Evolutionary conservation across 2,329 filamentous ascomycete species (phyloP).

Genomic region (Cadophora sp.): DNA sequence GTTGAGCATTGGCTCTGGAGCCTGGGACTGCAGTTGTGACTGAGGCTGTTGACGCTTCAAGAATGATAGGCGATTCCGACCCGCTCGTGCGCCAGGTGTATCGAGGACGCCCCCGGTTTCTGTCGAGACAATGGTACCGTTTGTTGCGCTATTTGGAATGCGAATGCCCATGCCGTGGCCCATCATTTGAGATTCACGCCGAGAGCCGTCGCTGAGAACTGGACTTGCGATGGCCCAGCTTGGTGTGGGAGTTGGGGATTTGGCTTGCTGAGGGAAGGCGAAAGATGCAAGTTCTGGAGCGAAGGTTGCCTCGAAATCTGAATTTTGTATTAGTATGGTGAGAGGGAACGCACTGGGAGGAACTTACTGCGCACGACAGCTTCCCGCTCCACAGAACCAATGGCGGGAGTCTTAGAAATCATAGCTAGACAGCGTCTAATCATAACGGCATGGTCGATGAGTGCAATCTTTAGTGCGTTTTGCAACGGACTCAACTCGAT

Average conservation of each 20-base stretch:
- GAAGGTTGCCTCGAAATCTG: constrained; percentile 68
- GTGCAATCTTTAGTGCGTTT: constrained; percentile 80
- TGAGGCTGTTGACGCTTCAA: constrained; percentile 26
- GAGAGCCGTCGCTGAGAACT: constrained; percentile 23
- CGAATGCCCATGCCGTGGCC: neutral
- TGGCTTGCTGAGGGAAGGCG: constrained; percentile 56
- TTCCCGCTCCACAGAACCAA: constrained; percentile 55
- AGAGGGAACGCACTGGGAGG: constrained; percentile 35
- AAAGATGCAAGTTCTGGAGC: constrained; percentile 71
- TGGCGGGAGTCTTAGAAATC: constrained; percentile 66
- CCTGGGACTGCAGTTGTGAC: constrained; percentile 3
- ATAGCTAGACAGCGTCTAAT: constrained; percentile 81
- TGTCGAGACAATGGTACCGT: constrained; percentile 38
- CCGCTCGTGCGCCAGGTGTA: constrained; percentile 27
- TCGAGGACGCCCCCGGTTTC: constrained; percentile 40
- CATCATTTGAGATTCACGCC: constrained; percentile 27
- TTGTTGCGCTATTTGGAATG: constrained; percentile 32
- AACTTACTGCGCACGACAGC: constrained; percentile 70
- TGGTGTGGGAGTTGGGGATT: constrained; percentile 50
- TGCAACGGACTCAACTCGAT: constrained; percentile 66
- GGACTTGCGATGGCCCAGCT: constrained; percentile 43
- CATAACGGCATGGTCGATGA: constrained; percentile 88
- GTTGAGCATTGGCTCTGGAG: constrained; percentile 16
- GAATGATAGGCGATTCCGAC: constrained; percentile 34
- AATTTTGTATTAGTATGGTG: neutral